Evolutionary conservation across 768 basidiomycete genomes (phyloP).

Genomic region (Coprinellus micaceus): DNA sequence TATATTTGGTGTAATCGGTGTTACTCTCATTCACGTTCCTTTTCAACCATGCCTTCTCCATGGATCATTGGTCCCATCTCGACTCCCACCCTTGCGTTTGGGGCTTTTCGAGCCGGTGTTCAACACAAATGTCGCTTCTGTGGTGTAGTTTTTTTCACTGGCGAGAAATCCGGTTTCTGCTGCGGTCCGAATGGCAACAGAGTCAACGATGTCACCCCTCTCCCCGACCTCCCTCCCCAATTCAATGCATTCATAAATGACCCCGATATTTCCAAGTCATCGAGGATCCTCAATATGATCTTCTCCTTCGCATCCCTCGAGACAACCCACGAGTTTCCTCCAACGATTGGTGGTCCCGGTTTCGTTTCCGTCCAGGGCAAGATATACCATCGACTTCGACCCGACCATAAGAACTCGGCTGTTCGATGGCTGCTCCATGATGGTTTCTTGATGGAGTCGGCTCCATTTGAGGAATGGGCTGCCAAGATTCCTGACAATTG

Average conservation of each 20-base stretch:
- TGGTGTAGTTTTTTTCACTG: constrained; percentile 23
- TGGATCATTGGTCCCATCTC: not conserved
- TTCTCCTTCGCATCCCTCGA: constrained; percentile 31
- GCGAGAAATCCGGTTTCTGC: constrained; percentile 28
- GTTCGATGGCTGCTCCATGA: constrained; percentile 32
- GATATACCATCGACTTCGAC: constrained; percentile 29
- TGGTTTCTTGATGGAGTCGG: constrained; percentile 14
- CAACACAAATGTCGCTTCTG: constrained; percentile 20
- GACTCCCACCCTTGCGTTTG: not conserved
- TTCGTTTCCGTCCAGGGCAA: constrained; percentile 27
- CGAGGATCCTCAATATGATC: constrained; percentile 25
- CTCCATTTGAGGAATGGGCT: constrained; percentile 1
- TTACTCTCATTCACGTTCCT: too few relatives aligned
- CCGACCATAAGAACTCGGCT: constrained; percentile 22
- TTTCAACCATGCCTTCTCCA: too few relatives aligned
- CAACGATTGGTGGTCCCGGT: not conserved
- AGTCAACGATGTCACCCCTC: constrained; percentile 12
- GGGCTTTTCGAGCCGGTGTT: not conserved
- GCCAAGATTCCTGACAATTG: constrained; percentile 12
- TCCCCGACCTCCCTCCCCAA: constrained; percentile 26
- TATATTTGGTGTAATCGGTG: too few relatives aligned
- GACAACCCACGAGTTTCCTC: constrained; percentile 22
- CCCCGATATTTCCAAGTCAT: constrained; percentile 22
- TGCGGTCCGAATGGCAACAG: constrained; percentile 24
- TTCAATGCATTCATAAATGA: constrained; percentile 22